Percentiles rank a stretch among this genome's conserved stretches.
Evolutionary conservation across 1,284 basidiomycete genomes (phyloP).

Genomic region (Thecaphora thlaspeos): DNA sequence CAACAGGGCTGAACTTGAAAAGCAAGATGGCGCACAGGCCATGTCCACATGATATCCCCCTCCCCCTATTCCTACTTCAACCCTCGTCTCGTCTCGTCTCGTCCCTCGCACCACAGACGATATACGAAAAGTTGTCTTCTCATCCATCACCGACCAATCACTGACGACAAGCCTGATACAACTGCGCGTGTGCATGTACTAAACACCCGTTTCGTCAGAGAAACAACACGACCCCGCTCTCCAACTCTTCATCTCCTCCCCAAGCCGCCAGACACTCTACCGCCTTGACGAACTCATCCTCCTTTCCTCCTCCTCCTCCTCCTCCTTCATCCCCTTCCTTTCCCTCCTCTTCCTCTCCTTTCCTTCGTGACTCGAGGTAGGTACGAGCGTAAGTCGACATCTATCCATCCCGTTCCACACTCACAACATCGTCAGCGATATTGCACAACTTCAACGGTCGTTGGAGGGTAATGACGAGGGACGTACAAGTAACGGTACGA

Average conservation of each 20-base stretch:
- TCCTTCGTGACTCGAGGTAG: slow-evolving; percentile 2
- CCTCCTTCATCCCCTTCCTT: not conserved
- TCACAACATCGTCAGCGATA: not conserved
- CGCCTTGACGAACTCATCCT: slow-evolving; percentile 14
- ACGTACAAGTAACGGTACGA: slow-evolving; percentile 24
- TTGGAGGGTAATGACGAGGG: too few species aligned
- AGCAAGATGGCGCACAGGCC: slow-evolving; percentile 32
- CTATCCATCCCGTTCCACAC: slow-evolving; percentile 2
- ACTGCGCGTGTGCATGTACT: too few species aligned
- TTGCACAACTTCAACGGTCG: too few species aligned
- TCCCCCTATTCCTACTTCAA: too few species aligned
- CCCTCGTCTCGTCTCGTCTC: too few species aligned
- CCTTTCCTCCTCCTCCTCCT: slow-evolving; percentile 1
- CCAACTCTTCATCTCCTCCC: slow-evolving; percentile 9
- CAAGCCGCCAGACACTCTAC: slow-evolving; percentile 28
- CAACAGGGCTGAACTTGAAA: slow-evolving; percentile 43
- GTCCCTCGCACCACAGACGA: too few species aligned
- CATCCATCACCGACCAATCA: too few species aligned
- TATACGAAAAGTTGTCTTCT: too few species aligned
- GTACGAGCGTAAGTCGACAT: slow-evolving; percentile 10
- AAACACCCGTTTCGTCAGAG: too few species aligned
- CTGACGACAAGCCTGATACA: too few species aligned
- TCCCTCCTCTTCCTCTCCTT: not conserved
- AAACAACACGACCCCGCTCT: slow-evolving; percentile 17
- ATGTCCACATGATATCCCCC: slow-evolving; percentile 31